phyloP scores from a whole-genome alignment of 2,329 filamentous ascomycete genomes.

The Fusarium keratoplasticum region DNA sequence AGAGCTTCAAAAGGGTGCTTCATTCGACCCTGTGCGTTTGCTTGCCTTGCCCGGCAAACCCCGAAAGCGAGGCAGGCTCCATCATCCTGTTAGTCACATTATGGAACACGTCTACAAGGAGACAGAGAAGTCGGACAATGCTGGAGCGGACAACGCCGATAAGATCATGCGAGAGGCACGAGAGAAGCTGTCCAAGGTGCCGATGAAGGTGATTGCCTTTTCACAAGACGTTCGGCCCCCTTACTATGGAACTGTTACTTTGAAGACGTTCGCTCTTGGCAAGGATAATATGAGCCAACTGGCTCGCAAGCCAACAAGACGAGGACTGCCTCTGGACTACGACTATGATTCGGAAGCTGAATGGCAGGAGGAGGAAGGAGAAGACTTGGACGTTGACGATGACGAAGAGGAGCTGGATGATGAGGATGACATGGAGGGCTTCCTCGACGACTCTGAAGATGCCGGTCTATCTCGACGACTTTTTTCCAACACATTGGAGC shows the following conservation, averaged over 20 bases:
- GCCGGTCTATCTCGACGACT: slow-evolving; percentile 64
- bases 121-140: slow-evolving; percentile 53
- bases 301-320: slow-evolving; percentile 65
- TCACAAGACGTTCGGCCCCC: slow-evolving; percentile 74
- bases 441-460: slow-evolving; percentile 89
- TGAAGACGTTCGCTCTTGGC: slow-evolving; percentile 60
- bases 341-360: slow-evolving; percentile 89
- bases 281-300: slow-evolving; percentile 60
- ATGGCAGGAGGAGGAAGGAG: slow-evolving; percentile 82
- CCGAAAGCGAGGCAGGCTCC: slow-evolving; percentile 58
- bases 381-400: slow-evolving; percentile 76
- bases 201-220: slow-evolving; percentile 73
- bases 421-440: slow-evolving; percentile 89
- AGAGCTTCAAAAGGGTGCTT: slow-evolving; percentile 43
- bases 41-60: slow-evolving; percentile 59
- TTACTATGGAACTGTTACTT: slow-evolving; percentile 80
- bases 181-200: slow-evolving; percentile 62
- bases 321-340: slow-evolving; percentile 76
- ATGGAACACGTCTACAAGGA: slow-evolving; percentile 67
- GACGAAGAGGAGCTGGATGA: slow-evolving; percentile 77
- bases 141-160: slow-evolving; percentile 51
- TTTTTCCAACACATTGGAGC: slow-evolving; percentile 78
- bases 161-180: slow-evolving; percentile 50
- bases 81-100: slow-evolving; percentile 69
- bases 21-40: slow-evolving; percentile 58